Conservation (phyloP, 352 stramenopile species). For the Phytophthora europaea region DNA sequence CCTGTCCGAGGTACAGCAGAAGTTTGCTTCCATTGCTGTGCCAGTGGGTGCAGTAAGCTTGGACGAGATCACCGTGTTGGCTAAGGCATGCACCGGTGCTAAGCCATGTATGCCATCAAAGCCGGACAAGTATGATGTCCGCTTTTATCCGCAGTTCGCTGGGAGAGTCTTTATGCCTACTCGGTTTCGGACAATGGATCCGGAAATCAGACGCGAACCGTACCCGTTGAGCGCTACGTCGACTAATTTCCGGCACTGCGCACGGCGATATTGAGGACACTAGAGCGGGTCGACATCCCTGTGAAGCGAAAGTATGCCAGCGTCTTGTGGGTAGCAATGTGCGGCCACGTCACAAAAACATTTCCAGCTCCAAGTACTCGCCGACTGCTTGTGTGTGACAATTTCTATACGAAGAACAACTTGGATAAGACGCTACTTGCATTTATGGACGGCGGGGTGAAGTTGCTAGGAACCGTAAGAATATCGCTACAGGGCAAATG, state of each 20-base stretch:
- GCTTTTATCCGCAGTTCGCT: constrained; percentile 16
- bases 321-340: constrained; percentile 13
- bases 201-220: background rate
- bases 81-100: background rate
- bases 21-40: background rate
- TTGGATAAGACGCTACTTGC: constrained; percentile 1
- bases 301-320: background rate
- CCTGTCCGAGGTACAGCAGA: background rate
- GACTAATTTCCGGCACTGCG: background rate
- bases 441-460: constrained; percentile 15
- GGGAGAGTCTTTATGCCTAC: constrained; percentile 7
- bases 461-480: background rate
- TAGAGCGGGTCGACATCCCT: background rate
- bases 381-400: constrained; percentile 7
- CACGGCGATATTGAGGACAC: background rate
- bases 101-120: constrained; percentile 9
- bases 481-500: too few species aligned
- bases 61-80: background rate
- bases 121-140: constrained; percentile 15
- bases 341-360: background rate
- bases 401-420: constrained; percentile 13
- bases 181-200: constrained; percentile 13
- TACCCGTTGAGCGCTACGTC: background rate
- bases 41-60: background rate
- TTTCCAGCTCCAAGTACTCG: background rate